Evolutionary conservation across 495 filamentous ascomycete genomes (phyloP).

Genomic region (Chaetomium tenue): DNA sequence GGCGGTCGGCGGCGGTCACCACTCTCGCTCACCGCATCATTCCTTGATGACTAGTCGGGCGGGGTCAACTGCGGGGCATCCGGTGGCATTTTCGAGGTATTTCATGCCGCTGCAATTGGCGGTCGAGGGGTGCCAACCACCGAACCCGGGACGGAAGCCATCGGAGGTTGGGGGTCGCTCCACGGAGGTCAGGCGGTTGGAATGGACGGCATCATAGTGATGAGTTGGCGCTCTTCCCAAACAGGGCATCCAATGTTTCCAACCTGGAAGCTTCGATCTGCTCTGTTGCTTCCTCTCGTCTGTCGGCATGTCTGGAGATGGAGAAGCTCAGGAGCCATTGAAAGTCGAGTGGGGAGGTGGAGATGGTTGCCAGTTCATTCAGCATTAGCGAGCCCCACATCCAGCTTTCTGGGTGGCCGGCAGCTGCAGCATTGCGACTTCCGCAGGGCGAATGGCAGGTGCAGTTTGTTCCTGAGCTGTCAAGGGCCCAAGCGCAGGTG

Average conservation of each 20-base stretch:
- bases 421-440: background rate
- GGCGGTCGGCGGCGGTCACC: slow-evolving; percentile 12
- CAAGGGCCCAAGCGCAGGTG: too few relatives aligned
- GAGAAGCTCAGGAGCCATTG: too few relatives aligned
- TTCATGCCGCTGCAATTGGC: slow-evolving; percentile 11
- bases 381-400: slow-evolving; percentile 23
- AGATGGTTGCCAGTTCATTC: slow-evolving; percentile 25
- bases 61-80: slow-evolving; percentile 12
- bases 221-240: slow-evolving; percentile 10
- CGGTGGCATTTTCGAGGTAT: too few relatives aligned
- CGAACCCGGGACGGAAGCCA: background rate
- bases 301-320: too few relatives aligned
- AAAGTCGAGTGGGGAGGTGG: background rate
- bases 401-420: background rate
- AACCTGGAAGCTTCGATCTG: background rate
- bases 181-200: slow-evolving; percentile 14
- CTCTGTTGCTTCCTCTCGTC: background rate
- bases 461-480: too few relatives aligned
- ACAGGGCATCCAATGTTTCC: background rate
- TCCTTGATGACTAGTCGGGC: background rate
- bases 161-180: slow-evolving; percentile 4
- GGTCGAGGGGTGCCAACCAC: slow-evolving; percentile 10
- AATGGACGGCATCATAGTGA: background rate
- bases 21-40: slow-evolving; percentile 16
- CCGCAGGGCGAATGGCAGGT: too few relatives aligned